These are phyloP conservation scores for Leucosporidium creatinivorum DNA, from an alignment of 768 basidiomycete species.

Conservation along the genomic window DNA sequence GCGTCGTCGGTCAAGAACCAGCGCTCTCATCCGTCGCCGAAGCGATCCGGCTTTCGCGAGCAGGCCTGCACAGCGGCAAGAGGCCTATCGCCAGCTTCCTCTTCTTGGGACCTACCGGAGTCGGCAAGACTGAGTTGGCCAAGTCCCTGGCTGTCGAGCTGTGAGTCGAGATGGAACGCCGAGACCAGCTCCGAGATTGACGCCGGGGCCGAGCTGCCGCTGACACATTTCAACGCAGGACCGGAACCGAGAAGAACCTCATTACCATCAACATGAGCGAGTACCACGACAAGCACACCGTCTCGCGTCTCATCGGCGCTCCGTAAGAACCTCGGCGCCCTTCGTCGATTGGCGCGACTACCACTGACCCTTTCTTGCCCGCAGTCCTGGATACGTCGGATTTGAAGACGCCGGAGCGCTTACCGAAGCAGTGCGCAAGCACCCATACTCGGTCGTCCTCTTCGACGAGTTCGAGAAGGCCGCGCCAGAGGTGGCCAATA, in stretches of 20 bases:
- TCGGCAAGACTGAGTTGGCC: constrained; percentile 72
- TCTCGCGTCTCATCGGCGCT: constrained; percentile 82
- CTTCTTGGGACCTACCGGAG: constrained; percentile 61
- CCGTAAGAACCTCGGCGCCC: constrained; percentile 49
- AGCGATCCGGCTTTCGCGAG: constrained; percentile 84
- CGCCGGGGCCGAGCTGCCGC: constrained; percentile 84
- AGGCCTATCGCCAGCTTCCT: constrained; percentile 78
- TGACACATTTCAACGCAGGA: constrained; percentile 71
- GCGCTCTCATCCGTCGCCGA: constrained; percentile 78
- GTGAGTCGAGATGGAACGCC: constrained; percentile 49
- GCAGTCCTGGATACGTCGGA: constrained; percentile 67
- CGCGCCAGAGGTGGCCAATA: constrained; percentile 42
- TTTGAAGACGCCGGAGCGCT: constrained; percentile 69
- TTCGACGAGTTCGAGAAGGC: constrained; percentile 44
- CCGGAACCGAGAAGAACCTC: constrained; percentile 53
- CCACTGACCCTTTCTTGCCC: constrained; percentile 38
- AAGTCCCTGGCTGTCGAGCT: constrained; percentile 82
- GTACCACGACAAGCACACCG: constrained; percentile 83
- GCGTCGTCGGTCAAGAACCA: constrained; percentile 87
- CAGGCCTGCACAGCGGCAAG: constrained; percentile 79
- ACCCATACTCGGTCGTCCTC: constrained; percentile 27
- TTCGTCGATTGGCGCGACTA: no score
- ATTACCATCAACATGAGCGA: constrained; percentile 72
- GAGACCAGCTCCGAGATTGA: constrained; percentile 55
- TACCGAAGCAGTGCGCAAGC: constrained; percentile 29